Evolutionary conservation across 768 basidiomycete genomes (phyloP).

Genomic region (Macrocybe gigantea): DNA sequence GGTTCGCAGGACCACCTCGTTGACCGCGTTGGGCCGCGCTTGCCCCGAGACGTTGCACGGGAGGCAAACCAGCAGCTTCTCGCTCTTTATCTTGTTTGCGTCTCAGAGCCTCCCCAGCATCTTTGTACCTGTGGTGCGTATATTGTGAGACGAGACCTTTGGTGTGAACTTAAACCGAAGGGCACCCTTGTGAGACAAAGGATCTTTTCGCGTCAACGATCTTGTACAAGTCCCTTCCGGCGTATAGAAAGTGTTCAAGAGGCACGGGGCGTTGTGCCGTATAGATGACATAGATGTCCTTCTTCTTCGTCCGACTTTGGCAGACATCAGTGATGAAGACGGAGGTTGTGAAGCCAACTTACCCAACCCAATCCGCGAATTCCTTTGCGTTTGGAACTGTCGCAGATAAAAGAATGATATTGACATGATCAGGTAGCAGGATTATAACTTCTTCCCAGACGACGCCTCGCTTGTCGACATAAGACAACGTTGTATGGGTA

Average conservation of each 20-base stretch:
- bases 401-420: conserved; percentile 93
- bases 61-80: conserved; percentile 88
- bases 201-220: conserved; percentile 80
- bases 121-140: conserved; percentile 62
- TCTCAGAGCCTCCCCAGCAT: conserved; percentile 80
- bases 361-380: conserved; percentile 99
- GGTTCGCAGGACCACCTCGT: conserved; percentile 35
- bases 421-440: conserved; percentile 98
- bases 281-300: conserved; percentile 98
- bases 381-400: conserved; percentile 98
- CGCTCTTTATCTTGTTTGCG: conserved; percentile 98
- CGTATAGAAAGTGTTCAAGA: conserved; percentile 93
- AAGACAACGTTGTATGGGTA: conserved; percentile 3
- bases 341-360: conserved; percentile 19
- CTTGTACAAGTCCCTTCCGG: conserved; percentile 89
- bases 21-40: conserved; percentile 52
- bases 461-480: conserved; percentile 72
- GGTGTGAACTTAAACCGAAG: background rate
- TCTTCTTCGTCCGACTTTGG: conserved; percentile 92
- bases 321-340: conserved; percentile 1
- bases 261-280: conserved; percentile 96
- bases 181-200: conserved; percentile 68
- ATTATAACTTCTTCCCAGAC: conserved; percentile 99
- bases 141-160: conserved; percentile 1
- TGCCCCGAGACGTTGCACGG: conserved; percentile 75